Evolutionary conservation across 208 protist genomes (phyloP).

Genomic region (Wallacemonas sp.): DNA sequence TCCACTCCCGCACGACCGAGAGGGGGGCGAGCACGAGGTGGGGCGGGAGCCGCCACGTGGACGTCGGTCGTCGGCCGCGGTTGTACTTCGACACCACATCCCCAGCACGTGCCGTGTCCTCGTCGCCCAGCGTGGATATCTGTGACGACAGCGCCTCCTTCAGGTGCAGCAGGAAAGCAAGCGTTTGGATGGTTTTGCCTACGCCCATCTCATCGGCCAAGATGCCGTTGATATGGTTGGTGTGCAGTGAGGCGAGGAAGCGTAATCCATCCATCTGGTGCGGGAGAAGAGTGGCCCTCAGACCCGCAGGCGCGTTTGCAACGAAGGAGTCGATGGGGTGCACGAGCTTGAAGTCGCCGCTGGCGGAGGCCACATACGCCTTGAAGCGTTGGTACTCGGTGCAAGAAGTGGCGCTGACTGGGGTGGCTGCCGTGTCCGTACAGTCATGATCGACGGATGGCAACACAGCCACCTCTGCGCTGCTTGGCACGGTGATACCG

Average conservation of each 20-base stretch:
- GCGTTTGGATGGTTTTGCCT: conserved; percentile 94
- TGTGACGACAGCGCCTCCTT: conserved; percentile 17
- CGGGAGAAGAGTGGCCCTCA: conserved; percentile 80
- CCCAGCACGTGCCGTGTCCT: background rate
- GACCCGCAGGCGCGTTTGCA: conserved; percentile 20
- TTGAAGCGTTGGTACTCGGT: conserved; percentile 41
- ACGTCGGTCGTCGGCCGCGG: background rate
- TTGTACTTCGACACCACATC: background rate
- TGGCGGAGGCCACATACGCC: conserved; percentile 44
- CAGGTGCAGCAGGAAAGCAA: conserved; percentile 71
- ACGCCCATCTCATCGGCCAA: conserved; percentile 97
- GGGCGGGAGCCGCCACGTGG: conserved; percentile 28
- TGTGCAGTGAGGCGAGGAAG: conserved; percentile 83
- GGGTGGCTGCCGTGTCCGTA: background rate
- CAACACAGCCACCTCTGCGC: no score
- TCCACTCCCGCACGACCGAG: conserved; percentile 91
- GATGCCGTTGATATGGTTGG: conserved; percentile 93
- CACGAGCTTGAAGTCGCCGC: conserved; percentile 50
- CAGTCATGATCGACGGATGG: no score
- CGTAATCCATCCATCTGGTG: conserved; percentile 98
- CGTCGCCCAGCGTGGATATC: background rate
- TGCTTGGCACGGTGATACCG: no score
- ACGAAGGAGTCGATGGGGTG: conserved; percentile 48
- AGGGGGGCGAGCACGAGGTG: conserved; percentile 92
- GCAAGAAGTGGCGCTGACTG: background rate